Conservation (phyloP, 768 basidiomycete genomes). For the Chiua virens region DNA sequence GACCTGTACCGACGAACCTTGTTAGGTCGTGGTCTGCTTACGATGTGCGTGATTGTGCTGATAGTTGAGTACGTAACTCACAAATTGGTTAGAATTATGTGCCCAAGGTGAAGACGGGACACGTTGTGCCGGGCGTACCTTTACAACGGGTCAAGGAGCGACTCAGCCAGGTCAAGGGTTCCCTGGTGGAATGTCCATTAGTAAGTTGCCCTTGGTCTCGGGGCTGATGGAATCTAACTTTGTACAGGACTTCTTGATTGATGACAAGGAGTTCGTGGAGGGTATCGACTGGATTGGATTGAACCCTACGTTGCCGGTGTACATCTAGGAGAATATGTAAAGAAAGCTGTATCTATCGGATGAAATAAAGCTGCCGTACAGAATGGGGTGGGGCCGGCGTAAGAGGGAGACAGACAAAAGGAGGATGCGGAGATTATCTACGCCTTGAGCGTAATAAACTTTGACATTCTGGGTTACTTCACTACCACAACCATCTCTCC, state of each 20-base stretch:
- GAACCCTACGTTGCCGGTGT: slow-evolving; percentile 79
- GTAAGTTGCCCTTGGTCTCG: slow-evolving; percentile 38
- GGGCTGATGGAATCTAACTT: slow-evolving; percentile 5
- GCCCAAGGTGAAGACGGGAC: slow-evolving; percentile 76
- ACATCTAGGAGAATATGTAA: slow-evolving; percentile 47
- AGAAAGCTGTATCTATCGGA: slow-evolving; percentile 1
- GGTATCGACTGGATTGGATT: slow-evolving; percentile 72
- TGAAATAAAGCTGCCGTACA: neutral
- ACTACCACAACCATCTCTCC: slow-evolving; percentile 6
- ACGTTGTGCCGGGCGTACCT: slow-evolving; percentile 69
- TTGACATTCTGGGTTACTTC: neutral
- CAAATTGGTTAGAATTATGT: slow-evolving; percentile 56
- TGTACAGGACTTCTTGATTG: slow-evolving; percentile 78
- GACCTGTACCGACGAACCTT: slow-evolving; percentile 81
- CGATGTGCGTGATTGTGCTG: slow-evolving; percentile 48
- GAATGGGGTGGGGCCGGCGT: neutral
- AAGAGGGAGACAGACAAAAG: neutral
- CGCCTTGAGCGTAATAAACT: slow-evolving; percentile 3
- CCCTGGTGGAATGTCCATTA: slow-evolving; percentile 75
- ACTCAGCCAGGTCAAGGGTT: slow-evolving; percentile 66
- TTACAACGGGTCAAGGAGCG: slow-evolving; percentile 73
- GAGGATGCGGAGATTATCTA: slow-evolving; percentile 21
- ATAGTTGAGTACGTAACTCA: slow-evolving; percentile 7
- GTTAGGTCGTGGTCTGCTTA: slow-evolving; percentile 80
- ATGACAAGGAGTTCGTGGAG: slow-evolving; percentile 68